Conservation (phyloP, 2,329 filamentous ascomycete species). For the Chaetothyriales sp. region DNA sequence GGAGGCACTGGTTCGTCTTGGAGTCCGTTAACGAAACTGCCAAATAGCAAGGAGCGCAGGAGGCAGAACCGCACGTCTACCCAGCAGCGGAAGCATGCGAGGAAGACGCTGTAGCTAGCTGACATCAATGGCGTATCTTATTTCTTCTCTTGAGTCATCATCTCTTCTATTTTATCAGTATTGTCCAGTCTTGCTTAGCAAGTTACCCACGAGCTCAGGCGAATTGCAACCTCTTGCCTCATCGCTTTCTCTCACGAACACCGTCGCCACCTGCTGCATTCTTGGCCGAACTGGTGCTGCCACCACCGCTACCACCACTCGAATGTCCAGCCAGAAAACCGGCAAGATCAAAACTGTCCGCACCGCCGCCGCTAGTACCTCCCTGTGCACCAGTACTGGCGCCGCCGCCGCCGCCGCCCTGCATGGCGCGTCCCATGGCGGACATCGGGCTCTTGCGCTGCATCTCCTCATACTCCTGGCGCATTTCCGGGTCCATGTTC, state of each 20-base stretch:
- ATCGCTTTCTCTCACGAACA: slow-evolving; percentile 12
- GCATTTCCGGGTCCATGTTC: slow-evolving; percentile 95
- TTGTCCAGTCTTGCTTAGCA: not conserved
- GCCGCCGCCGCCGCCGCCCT: slow-evolving; percentile 33
- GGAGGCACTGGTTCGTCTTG: not conserved
- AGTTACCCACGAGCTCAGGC: not conserved
- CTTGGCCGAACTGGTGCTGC: slow-evolving; percentile 21
- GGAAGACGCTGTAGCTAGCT: not conserved
- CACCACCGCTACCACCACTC: slow-evolving; percentile 1
- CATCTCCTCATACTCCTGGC: slow-evolving; percentile 80
- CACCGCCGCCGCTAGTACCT: slow-evolving; percentile 24
- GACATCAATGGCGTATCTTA: not conserved
- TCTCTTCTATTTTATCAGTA: not conserved
- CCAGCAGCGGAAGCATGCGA: not conserved
- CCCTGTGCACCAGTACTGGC: too few species aligned
- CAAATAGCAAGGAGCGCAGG: not conserved
- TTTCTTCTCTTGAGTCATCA: not conserved
- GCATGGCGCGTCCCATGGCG: slow-evolving; percentile 41
- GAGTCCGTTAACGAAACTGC: not conserved
- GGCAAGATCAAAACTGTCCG: slow-evolving; percentile 53
- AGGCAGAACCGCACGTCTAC: not conserved
- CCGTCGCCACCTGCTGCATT: slow-evolving; percentile 5
- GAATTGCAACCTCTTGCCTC: not conserved
- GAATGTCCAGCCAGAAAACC: slow-evolving; percentile 45
- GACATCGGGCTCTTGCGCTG: slow-evolving; percentile 60